Percentiles rank a stretch among this genome's conserved stretches.
Conservation (phyloP, 1,284 basidiomycete species). For the Irpex sp. region DNA sequence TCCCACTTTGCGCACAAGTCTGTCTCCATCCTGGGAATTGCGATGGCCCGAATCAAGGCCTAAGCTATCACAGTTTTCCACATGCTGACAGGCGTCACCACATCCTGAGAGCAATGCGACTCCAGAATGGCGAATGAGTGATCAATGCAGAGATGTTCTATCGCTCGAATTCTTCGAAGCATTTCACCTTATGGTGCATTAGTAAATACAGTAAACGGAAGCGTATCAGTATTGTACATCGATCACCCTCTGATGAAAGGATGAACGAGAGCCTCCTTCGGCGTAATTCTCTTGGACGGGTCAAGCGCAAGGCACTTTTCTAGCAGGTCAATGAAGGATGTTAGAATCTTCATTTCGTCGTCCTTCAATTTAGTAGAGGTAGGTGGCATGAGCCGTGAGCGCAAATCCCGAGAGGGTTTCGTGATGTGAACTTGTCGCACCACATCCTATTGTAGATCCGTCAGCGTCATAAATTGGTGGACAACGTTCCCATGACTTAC, state of each 20-base stretch:
- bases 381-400: constrained; percentile 79
- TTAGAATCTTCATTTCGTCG: constrained; percentile 83
- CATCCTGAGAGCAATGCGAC: background rate
- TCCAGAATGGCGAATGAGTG: background rate
- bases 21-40: no score
- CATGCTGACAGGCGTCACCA: background rate
- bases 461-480: background rate
- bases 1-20: no score
- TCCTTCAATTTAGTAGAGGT: constrained; percentile 78
- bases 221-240: background rate
- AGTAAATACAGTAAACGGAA: background rate
- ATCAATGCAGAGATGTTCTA: background rate
- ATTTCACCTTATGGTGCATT: background rate
- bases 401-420: constrained; percentile 82
- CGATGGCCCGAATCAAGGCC: no score
- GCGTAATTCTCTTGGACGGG: constrained; percentile 80
- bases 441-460: constrained; percentile 56
- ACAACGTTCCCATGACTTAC: constrained; percentile 44
- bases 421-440: constrained; percentile 79
- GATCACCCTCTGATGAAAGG: constrained; percentile 75
- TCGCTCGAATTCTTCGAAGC: background rate
- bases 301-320: constrained; percentile 94
- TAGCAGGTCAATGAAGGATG: constrained; percentile 86
- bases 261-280: constrained; percentile 85
- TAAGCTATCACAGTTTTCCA: background rate